A percentile compares a stretch with the other conserved stretches of the same genome.
Evolutionary conservation across 2,329 filamentous ascomycete genomes (phyloP).

Genomic region (Microsporum canis): DNA sequence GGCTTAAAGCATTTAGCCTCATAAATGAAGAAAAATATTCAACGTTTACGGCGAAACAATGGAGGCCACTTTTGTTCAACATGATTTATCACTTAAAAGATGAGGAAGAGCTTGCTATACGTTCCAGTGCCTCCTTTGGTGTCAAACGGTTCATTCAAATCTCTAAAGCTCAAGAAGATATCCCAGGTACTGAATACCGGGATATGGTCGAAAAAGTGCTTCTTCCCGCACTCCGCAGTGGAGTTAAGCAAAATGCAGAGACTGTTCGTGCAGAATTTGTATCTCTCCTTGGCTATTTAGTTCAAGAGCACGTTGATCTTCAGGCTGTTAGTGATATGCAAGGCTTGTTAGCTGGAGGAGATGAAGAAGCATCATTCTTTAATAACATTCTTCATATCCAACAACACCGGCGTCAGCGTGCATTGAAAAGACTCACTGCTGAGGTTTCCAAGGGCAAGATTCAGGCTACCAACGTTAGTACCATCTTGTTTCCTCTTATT

Average conservation of each 20-base stretch:
- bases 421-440: conserved; percentile 62
- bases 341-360: conserved; percentile 55
- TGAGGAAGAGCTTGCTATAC: conserved; percentile 76
- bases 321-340: conserved; percentile 61
- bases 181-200: conserved; percentile 39
- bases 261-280: conserved; percentile 74
- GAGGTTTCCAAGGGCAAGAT: conserved; percentile 56
- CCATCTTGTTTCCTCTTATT: conserved; percentile 80
- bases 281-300: conserved; percentile 64
- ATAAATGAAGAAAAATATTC: conserved; percentile 55
- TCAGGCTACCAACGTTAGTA: conserved; percentile 64
- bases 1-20: conserved; percentile 61
- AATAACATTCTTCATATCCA: conserved; percentile 85
- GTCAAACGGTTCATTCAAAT: conserved; percentile 67
- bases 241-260: conserved; percentile 68
- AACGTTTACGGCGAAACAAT: conserved; percentile 58
- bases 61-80: conserved; percentile 81
- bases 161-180: conserved; percentile 37
- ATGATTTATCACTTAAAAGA: conserved; percentile 76
- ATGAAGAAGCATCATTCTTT: conserved; percentile 81
- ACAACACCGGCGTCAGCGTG: conserved; percentile 71
- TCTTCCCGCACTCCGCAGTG: conserved; percentile 63
- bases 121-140: conserved; percentile 70
- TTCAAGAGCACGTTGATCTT: conserved; percentile 60
- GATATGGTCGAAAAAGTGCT: conserved; percentile 53